Evolutionary conservation across 1,284 basidiomycete genomes (phyloP).

Genomic region (Apiotrichum brassicae): DNA sequence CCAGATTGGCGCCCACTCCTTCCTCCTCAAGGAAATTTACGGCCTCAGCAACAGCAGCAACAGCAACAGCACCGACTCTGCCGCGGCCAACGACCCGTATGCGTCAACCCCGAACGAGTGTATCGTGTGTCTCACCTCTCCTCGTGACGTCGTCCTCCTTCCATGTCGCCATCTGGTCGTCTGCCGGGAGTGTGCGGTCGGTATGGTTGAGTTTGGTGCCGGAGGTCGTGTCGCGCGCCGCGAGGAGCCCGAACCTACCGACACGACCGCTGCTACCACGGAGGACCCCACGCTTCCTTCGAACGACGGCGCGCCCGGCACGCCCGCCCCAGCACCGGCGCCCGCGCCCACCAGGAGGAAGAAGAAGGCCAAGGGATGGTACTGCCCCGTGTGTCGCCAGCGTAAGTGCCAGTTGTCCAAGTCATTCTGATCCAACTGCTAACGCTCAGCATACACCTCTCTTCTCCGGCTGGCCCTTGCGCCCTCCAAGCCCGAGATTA

Average conservation of each 20-base stretch:
- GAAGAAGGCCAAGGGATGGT: constrained; percentile 88
- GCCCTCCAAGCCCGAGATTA: constrained; percentile 47
- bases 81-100: constrained; percentile 51
- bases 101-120: constrained; percentile 78
- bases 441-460: constrained; percentile 69
- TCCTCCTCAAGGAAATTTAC: constrained; percentile 87
- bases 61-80: constrained; percentile 52
- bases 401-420: constrained; percentile 51
- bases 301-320: no score
- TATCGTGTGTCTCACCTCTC: constrained; percentile 74
- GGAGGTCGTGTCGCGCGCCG: constrained; percentile 57
- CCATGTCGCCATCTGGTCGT: constrained; percentile 86
- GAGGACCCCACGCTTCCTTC: no score
- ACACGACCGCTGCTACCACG: constrained; percentile 8
- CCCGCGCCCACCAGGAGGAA: constrained; percentile 56
- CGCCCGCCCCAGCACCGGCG: constrained; percentile 32
- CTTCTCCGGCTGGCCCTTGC: constrained; percentile 72
- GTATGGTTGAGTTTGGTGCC: constrained; percentile 91
- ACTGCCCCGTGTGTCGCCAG: constrained; percentile 86
- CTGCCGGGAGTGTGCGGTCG: constrained; percentile 82
- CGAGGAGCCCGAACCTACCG: constrained; percentile 16
- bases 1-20: constrained; percentile 75
- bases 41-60: constrained; percentile 56
- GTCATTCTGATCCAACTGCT: background rate
- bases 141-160: constrained; percentile 79